Evolutionary conservation across 495 filamentous ascomycete genomes (phyloP), one percentile per base, ranked within the genome.

Genomic region (Collariella sp.): DNA sequence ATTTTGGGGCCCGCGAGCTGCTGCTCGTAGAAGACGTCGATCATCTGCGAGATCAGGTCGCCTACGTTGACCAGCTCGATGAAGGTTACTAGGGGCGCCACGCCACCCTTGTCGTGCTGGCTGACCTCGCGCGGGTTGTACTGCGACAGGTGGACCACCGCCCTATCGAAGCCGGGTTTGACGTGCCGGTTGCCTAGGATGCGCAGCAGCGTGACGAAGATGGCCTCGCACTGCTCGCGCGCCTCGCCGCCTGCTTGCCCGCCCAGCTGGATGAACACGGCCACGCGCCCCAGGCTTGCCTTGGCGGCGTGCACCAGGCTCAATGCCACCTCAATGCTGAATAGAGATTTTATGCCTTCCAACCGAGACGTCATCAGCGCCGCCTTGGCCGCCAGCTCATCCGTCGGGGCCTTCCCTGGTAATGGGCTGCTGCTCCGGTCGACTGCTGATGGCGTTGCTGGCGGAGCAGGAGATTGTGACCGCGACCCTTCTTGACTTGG

Each of bases 11-110:
- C 82, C 6, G 89, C 84, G 33, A 99, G 78, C 67, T 97, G 91
- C 65, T 96, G 91, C 67, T 94, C 87, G 68, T 95, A 99, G 70
- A 99, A 99, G 18, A 99, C 90, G 62, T 99, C 94, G 52, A 99
- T 80, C 94, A 99, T 99, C 64, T 99, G 94, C 46, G 94, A 86
- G 56, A 99, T 99, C 16, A 99, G 79, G 69, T 99, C 94, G 47
- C 94, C 94, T 3, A 99, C 90, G 65, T 97, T 97, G 63, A 97
- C 94, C 48, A 99, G 79, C 67, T 99, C 94, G 41, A 99, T 79
- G 62, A 99, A 99, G 6, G 88, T 97, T 12, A 96, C 88, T 1
- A 99, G 77, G 2, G 94, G 94, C 42, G 88, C 88, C 20, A 97
- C 93, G 11, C 87, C 89, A 7, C 68, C 66, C 50, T 74, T 67